Base-by-base conservation (phyloP, 495 filamentous ascomycete species). In the Corynascus novoguineensis region DNA sequence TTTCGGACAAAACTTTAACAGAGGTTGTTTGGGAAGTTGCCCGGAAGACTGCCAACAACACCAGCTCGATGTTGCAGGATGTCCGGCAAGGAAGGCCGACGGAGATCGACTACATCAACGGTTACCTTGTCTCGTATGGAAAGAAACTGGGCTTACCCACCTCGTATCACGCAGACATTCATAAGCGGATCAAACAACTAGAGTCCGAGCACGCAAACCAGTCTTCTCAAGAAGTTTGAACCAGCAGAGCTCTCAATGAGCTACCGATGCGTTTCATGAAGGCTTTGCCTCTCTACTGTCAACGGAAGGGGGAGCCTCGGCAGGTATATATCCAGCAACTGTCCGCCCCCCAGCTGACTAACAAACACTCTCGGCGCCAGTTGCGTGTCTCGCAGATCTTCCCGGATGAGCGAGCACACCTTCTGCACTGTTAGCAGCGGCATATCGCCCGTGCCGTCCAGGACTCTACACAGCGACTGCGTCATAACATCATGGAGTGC, bases 1-100 rank as follows among this genome's bases (percentile, higher is more conserved):
- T 1, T 72, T 83, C 21, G 60, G 73, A 22, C 47, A 59, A 27
- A 44, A 63, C 22, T 4, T 71, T 73, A 41, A 64, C 69, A 5
- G 53, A 59, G 19, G 12, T 37, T 17, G 7, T 63, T 76, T 14
- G 35, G 55, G 1, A 12, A 24, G 0, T 63, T 70, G 83, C 81
- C 7, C 68, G 75, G n/a, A 78, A 76, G 59, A 92, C 86, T 1
- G 73, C 71, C 1, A 70, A 77, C 34, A 92, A 95, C 65, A 78
- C 77, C 35, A 90, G 86, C 64, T 85, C 83, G 3, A 96, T 96
- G 90, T 67, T 89, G 22, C 87, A 90, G 64, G 91, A 96, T 69
- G 77, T 92, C 32, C 63, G 72, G 45, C 64, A 62, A 2, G 73
- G 80, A 5, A 75, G 73, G 60, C 61, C 67, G 52, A 92, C 88